Percentiles rank a stretch among this genome's conserved stretches.
phyloP scores from a whole-genome alignment of 495 filamentous ascomycete species.

The Immersiella caudata region DNA sequence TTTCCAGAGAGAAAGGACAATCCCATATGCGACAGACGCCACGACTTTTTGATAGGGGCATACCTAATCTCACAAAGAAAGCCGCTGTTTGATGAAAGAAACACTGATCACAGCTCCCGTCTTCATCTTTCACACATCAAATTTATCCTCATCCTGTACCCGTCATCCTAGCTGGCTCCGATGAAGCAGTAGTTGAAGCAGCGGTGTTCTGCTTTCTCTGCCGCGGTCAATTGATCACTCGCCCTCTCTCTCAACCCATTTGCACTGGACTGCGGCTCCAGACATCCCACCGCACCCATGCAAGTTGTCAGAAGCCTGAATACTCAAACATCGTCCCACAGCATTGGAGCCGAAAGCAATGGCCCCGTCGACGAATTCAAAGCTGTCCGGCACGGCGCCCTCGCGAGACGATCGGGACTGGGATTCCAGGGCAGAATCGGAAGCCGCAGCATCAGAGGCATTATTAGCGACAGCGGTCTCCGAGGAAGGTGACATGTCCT shows the following conservation, averaged over 20 bases:
- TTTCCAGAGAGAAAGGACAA: neutral
- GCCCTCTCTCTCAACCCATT: neutral
- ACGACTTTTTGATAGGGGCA: neutral
- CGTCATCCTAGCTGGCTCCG: neutral
- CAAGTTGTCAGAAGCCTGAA: conserved; percentile 6
- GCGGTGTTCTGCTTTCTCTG: neutral
- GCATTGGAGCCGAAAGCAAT: conserved; percentile 19
- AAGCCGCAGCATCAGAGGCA: conserved; percentile 37
- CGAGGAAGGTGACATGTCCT: conserved; percentile 14
- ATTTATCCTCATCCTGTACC: neutral
- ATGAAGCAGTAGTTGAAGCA: neutral
- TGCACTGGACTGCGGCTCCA: neutral
- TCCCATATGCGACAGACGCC: neutral
- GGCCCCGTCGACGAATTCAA: conserved; percentile 27
- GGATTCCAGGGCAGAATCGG: conserved; percentile 17
- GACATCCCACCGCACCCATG: conserved; percentile 20
- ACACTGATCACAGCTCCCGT: neutral
- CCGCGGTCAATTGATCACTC: neutral
- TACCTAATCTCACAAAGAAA: neutral
- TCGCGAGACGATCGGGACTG: conserved; percentile 32
- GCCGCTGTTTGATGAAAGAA: neutral
- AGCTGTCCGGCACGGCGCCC: conserved; percentile 30
- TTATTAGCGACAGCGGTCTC: conserved; percentile 23
- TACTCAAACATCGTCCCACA: conserved; percentile 3
- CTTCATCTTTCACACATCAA: too few relatives aligned